Evolutionary conservation across 75 land plant species (phyloP), one percentile per base, ranked within the genome.

Genomic region (Pinus taeda): DNA sequence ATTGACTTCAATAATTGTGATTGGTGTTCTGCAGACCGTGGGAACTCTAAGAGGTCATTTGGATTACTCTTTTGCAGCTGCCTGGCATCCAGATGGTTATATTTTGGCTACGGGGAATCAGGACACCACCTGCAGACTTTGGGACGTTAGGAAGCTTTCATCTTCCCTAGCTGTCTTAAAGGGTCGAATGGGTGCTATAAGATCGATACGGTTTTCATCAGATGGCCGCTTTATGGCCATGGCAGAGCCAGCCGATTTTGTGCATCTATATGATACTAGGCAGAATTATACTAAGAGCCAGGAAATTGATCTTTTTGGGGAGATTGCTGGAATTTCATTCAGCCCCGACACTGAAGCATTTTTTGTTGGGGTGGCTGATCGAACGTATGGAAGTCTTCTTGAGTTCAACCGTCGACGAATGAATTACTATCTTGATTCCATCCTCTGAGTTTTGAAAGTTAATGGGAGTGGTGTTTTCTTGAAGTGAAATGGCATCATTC

Each of bases 191-290:
- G 98, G 98, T 9, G 98, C 98, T 4, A 93, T 97, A n/a, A 86
- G 99, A 26, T 87, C 94, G 59, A 78, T 97, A 21, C 88, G 91
- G 53, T 97, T 97, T 86, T 83, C 89, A 36, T 81, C 91, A 57
- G 96, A 97, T 77, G 99, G 99, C 15, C 85, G 89, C 3, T 97
- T 91, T 81, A 79, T 97, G 91, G 99, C 93, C 2, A 91, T 93
- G 96, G 94, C 99, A 11, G 99, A 97, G 86, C 91, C 99, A 39
- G 99, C 99, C 56, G 99, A 97, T 75, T 97, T 97, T 75, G 98
- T 97, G 39, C 99, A 97, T 73, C 73, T 97, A 0, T 90, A 86
- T 66, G 96, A 97, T 74, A 83, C 87, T 0, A 60, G 81, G 30
- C 85, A 91, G 65, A 92, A 87, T 71, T 97, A 84, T 74, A 58